Conservation (phyloP, 805 yeast species). For the Hanseniaspora taiwanica region DNA sequence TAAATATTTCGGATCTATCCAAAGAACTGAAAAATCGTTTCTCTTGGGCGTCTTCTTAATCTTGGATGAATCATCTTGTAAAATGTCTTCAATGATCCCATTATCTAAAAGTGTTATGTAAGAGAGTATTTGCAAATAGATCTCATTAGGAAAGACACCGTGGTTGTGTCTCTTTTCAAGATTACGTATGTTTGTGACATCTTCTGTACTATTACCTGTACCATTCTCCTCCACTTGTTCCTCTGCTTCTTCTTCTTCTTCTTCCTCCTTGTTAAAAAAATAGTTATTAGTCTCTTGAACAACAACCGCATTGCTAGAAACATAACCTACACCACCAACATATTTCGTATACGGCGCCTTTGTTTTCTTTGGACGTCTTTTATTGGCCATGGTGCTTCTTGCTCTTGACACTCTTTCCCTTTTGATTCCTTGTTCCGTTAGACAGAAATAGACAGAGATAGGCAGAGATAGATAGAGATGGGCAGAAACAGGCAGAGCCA, state of each 20-base stretch:
- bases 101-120: slow-evolving; percentile 10
- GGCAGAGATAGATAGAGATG: no score
- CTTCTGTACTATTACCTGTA: background rate
- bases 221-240: background rate
- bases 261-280: slow-evolving; percentile 8
- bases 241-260: background rate
- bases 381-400: slow-evolving; percentile 93
- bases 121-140: slow-evolving; percentile 9
- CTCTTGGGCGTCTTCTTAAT: no score
- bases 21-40: no score
- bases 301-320: slow-evolving; percentile 17
- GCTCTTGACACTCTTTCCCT: no score
- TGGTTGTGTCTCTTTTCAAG: background rate
- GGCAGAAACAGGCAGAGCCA: no score
- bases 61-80: no score
- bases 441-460: no score
- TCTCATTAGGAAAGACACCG: slow-evolving; percentile 12
- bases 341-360: slow-evolving; percentile 72
- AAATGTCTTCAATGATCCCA: slow-evolving; percentile 12
- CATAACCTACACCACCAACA: slow-evolving; percentile 34
- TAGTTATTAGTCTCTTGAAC: slow-evolving; percentile 19
- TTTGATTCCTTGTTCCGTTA: no score
- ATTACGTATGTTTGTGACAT: background rate
- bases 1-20: slow-evolving; percentile 36
- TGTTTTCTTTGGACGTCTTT: slow-evolving; percentile 71